These are phyloP conservation scores for Eimeria falciformis DNA, from an alignment of 169 alveolate species.

Conservation along the genomic window DNA sequence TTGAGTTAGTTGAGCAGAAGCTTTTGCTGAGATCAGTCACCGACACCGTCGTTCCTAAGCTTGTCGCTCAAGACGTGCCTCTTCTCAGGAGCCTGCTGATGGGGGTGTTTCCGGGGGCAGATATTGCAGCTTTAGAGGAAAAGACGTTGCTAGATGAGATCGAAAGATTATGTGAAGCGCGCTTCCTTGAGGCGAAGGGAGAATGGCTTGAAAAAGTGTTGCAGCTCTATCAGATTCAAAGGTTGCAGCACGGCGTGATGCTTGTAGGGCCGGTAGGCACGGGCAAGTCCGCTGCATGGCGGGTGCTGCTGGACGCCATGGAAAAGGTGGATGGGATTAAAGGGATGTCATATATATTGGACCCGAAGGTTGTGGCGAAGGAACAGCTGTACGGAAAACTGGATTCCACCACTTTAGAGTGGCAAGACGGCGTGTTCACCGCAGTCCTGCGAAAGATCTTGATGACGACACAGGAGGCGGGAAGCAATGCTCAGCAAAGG, in stretches of 20 bases:
- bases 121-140: conserved; percentile 92
- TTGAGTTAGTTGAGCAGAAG: conserved; percentile 92
- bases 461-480: conserved; percentile 85
- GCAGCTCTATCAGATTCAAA: conserved; percentile 95
- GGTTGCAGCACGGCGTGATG: conserved; percentile 95
- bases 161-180: conserved; percentile 51
- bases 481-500: conserved; percentile 84
- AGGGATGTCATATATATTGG: conserved; percentile 84
- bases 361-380: conserved; percentile 97
- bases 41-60: conserved; percentile 97
- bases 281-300: conserved; percentile 95
- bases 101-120: conserved; percentile 98
- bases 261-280: conserved; percentile 95
- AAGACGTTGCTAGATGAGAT: conserved; percentile 88
- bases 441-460: conserved; percentile 92
- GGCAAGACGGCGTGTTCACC: conserved; percentile 97
- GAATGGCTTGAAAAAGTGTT: conserved; percentile 92
- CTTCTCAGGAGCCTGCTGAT: conserved; percentile 91
- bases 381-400: conserved; percentile 92
- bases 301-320: conserved; percentile 93
- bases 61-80: conserved; percentile 96
- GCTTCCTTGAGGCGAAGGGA: conserved; percentile 57
- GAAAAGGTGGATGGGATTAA: conserved; percentile 87
- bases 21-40: conserved; percentile 95
- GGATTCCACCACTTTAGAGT: conserved; percentile 95